Evolutionary conservation across 1,284 basidiomycete species (phyloP).

Genomic region (Golubevia sp.): DNA sequence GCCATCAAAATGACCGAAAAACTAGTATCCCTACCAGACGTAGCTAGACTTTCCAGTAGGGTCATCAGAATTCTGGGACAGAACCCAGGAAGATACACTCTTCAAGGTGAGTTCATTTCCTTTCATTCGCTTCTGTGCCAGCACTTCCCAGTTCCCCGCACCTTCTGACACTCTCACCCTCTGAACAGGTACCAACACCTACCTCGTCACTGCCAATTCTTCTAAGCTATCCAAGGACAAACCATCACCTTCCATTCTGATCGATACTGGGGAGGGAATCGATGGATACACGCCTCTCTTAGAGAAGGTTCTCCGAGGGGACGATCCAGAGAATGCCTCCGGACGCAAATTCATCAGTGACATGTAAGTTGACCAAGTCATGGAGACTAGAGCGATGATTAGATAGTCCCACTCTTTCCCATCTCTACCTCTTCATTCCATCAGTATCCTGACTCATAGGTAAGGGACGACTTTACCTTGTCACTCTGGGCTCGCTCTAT

Average conservation of each 20-base stretch:
- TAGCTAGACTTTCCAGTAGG: too few species aligned
- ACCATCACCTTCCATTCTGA: constrained; percentile 73
- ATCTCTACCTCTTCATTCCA: neutral
- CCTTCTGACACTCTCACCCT: neutral
- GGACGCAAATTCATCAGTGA: constrained; percentile 14
- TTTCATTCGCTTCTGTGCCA: neutral
- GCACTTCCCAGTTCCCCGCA: neutral
- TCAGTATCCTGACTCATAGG: neutral
- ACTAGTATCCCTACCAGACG: too few species aligned
- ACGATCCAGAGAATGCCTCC: constrained; percentile 7
- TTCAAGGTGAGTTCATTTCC: constrained; percentile 70
- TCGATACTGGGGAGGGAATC: constrained; percentile 87
- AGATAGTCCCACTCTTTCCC: constrained; percentile 7
- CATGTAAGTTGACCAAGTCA: constrained; percentile 21
- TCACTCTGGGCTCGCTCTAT: neutral
- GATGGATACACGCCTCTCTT: constrained; percentile 73
- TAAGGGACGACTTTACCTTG: neutral
- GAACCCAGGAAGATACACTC: constrained; percentile 88
- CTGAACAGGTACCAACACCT: constrained; percentile 86
- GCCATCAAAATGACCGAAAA: too few species aligned
- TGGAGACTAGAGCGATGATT: constrained; percentile 36
- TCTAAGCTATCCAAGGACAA: constrained; percentile 34
- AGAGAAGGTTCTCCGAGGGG: constrained; percentile 66
- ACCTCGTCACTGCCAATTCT: constrained; percentile 71
- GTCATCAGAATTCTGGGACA: constrained; percentile 67